phyloP scores from a whole-genome alignment of 1,284 basidiomycete genomes.

The Cutaneotrichosporon sp. region DNA sequence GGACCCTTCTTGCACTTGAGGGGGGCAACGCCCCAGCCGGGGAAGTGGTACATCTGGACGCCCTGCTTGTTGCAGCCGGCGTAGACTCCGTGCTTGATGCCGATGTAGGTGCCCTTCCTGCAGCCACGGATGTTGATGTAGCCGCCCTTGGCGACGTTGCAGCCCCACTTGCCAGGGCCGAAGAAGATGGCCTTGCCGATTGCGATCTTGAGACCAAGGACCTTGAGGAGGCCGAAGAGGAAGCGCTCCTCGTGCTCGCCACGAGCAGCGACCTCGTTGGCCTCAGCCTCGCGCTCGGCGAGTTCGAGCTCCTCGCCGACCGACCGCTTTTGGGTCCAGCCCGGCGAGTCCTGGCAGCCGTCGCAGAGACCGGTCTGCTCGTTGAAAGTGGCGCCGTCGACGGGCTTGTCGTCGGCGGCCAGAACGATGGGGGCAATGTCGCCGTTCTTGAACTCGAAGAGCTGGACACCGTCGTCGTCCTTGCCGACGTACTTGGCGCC shows the following conservation, averaged over 20 bases:
- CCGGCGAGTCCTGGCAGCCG: background rate
- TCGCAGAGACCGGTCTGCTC: background rate
- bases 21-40: background rate
- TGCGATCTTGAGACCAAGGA: conserved; percentile 1
- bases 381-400: background rate
- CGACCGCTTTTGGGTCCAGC: background rate
- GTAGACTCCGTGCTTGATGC: background rate
- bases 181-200: conserved; percentile 2
- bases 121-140: conserved; percentile 5
- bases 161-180: background rate
- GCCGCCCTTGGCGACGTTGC: background rate
- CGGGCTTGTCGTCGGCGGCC: background rate
- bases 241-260: conserved; percentile 2
- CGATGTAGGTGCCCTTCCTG: background rate
- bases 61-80: conserved; percentile 1
- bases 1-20: background rate
- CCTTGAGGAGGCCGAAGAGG: background rate
- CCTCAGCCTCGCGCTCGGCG: background rate
- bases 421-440: conserved; percentile 1
- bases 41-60: conserved; percentile 8
- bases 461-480: conserved; percentile 3
- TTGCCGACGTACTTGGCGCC: conserved; percentile 6
- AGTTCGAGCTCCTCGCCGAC: background rate
- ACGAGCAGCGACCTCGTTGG: background rate
- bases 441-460: conserved; percentile 9